Conservation (phyloP, 192 early-diverging fungal species). For the Chytriomyces confervae region DNA sequence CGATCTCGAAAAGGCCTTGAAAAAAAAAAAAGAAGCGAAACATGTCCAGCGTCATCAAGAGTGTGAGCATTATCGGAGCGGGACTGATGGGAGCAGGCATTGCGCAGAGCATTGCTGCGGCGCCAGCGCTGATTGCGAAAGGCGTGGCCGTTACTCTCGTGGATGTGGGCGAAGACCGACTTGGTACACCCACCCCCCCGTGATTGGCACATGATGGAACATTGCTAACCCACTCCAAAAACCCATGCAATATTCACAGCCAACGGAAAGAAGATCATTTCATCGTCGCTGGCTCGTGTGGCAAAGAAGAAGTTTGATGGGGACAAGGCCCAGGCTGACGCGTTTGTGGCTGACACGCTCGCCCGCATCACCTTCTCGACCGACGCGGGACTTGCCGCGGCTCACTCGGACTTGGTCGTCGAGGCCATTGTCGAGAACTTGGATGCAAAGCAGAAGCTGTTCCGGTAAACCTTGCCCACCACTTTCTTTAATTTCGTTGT, state of each 20-base stretch:
- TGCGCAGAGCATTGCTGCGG: slow-evolving; percentile 74
- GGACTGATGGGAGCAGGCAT: slow-evolving; percentile 87
- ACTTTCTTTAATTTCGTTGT: neutral
- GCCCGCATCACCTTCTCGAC: slow-evolving; percentile 71
- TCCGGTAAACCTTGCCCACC: slow-evolving; percentile 41
- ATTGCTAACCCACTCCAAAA: neutral
- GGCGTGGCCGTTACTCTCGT: slow-evolving; percentile 69
- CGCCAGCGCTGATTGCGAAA: slow-evolving; percentile 45
- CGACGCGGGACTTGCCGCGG: slow-evolving; percentile 65
- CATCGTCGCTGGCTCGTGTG: slow-evolving; percentile 81
- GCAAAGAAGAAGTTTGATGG: slow-evolving; percentile 89
- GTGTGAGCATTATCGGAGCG: slow-evolving; percentile 25
- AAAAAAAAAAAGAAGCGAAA: too few relatives aligned
- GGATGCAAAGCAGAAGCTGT: slow-evolving; percentile 82
- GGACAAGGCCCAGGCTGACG: slow-evolving; percentile 51
- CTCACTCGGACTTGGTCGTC: slow-evolving; percentile 79
- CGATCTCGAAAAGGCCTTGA: too few relatives aligned
- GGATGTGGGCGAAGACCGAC: slow-evolving; percentile 14
- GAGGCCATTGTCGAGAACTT: slow-evolving; percentile 98
- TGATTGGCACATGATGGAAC: too few relatives aligned
- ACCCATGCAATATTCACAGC: slow-evolving; percentile 41
- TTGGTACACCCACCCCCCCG: neutral
- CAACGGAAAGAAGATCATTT: slow-evolving; percentile 86
- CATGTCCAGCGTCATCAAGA: neutral
- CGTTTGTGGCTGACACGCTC: slow-evolving; percentile 69